These are phyloP conservation scores for Antarctomyces pellizariae DNA, from an alignment of 495 filamentous ascomycete genomes.

Conservation along the genomic window DNA sequence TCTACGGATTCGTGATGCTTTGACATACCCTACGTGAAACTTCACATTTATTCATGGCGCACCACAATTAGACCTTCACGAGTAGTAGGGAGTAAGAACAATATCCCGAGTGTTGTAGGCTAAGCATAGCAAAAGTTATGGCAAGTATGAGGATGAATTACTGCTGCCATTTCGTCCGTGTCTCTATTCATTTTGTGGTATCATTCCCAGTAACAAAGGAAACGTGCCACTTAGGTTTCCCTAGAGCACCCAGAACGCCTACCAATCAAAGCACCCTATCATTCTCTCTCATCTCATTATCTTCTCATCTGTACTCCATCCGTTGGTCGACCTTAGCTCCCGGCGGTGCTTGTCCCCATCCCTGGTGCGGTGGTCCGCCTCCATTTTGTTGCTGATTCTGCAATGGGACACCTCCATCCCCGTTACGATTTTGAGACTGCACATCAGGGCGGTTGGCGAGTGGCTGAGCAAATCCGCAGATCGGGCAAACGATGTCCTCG, in stretches of 20 bases:
- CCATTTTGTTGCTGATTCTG: constrained; percentile 16
- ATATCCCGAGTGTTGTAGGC: too few species aligned
- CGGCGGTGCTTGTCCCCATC: constrained; percentile 7
- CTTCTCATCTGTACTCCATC: constrained; percentile 11
- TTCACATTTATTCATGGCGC: too few species aligned
- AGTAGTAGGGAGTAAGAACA: too few species aligned
- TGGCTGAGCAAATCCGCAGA: constrained; percentile 33
- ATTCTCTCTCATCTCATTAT: background rate
- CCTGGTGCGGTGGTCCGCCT: constrained; percentile 1
- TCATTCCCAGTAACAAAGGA: too few species aligned
- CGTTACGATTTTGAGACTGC: constrained; percentile 19
- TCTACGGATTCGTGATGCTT: too few species aligned
- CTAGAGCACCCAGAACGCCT: constrained; percentile 1
- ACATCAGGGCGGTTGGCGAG: constrained; percentile 27
- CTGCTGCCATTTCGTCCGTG: too few species aligned
- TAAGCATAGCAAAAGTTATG: too few species aligned
- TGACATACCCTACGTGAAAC: too few species aligned
- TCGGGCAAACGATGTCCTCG: constrained; percentile 26
- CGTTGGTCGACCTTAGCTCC: constrained; percentile 7
- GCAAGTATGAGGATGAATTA: too few species aligned
- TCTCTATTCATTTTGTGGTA: too few species aligned
- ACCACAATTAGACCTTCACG: too few species aligned
- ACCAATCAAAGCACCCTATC: background rate
- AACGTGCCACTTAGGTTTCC: background rate
- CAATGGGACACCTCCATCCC: constrained; percentile 18